Conservation (phyloP, 2,329 filamentous ascomycete genomes). For the Talaromyces sp. region DNA sequence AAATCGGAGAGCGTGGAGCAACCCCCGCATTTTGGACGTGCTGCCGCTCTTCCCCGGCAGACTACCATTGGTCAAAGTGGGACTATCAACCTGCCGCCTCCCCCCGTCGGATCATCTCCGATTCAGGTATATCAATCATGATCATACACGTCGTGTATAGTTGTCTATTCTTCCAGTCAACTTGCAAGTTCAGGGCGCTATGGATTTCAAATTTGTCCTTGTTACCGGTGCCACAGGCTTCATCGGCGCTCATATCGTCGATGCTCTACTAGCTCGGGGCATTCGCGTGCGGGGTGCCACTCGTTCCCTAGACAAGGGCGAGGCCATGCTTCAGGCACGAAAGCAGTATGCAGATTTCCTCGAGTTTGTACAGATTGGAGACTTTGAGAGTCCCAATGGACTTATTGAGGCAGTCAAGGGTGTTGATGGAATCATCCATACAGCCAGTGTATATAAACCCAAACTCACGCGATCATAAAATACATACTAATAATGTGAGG, state of each 20-base stretch:
- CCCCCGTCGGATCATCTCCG: conserved; percentile 9
- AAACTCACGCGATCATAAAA: neutral
- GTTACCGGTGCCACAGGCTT: conserved; percentile 29
- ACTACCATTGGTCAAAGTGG: neutral
- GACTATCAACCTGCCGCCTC: neutral
- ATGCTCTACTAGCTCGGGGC: conserved; percentile 20
- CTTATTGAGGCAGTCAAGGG: conserved; percentile 13
- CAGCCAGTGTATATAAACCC: conserved; percentile 15
- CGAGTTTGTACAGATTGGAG: conserved; percentile 15
- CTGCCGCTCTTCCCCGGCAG: neutral
- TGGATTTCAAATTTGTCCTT: conserved; percentile 19
- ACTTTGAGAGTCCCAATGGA: conserved; percentile 10
- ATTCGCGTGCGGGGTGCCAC: conserved; percentile 19
- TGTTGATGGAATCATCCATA: conserved; percentile 16
- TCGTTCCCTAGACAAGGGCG: conserved; percentile 18
- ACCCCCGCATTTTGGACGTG: neutral
- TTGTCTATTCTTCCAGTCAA: neutral
- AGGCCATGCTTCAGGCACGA: conserved; percentile 18
- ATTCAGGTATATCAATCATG: neutral
- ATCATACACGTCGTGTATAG: neutral
- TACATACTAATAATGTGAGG: neutral
- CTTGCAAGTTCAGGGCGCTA: neutral
- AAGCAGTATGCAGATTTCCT: conserved; percentile 8
- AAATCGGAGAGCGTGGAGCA: neutral
- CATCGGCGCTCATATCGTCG: conserved; percentile 28